These are phyloP conservation scores for Jackrogersella multiformis DNA, from an alignment of 495 filamentous ascomycete genomes.

Conservation along the genomic window DNA sequence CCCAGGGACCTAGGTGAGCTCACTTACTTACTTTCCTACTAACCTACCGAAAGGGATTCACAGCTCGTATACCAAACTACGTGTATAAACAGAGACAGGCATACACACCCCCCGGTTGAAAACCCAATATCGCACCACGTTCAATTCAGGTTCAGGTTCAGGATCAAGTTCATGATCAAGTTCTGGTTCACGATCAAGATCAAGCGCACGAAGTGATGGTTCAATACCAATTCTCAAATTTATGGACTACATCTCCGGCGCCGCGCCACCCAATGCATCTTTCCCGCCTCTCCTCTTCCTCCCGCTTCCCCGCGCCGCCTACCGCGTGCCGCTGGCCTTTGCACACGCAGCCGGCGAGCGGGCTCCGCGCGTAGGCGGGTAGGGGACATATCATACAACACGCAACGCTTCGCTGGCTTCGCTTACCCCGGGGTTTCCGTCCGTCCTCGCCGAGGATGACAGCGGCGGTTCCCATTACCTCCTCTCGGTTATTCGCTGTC, in stretches of 20 bases:
- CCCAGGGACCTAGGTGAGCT: too few species aligned
- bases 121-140: too few species aligned
- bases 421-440: not conserved
- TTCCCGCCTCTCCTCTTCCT: not conserved
- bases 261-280: constrained; percentile 3
- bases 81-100: too few species aligned
- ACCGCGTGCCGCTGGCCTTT: not conserved
- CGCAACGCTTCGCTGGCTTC: not conserved
- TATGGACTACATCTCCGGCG: constrained; percentile 23
- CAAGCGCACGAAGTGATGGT: constrained; percentile 16
- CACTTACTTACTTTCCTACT: too few species aligned
- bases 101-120: too few species aligned
- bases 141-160: not conserved
- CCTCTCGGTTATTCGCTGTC: too few species aligned
- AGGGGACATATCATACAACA: constrained; percentile 11
- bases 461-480: not conserved
- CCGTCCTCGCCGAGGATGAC: constrained; percentile 1
- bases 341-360: not conserved
- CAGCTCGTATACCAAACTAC: too few species aligned
- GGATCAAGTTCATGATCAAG: too few species aligned
- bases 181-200: too few species aligned
- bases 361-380: constrained; percentile 1
- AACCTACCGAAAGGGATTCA: too few species aligned
- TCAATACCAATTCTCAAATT: constrained; percentile 30
- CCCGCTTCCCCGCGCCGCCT: not conserved